These are phyloP conservation scores for Zygosaccharomyces siamensis DNA, from an alignment of 805 yeast genomes.

Conservation along the genomic window DNA sequence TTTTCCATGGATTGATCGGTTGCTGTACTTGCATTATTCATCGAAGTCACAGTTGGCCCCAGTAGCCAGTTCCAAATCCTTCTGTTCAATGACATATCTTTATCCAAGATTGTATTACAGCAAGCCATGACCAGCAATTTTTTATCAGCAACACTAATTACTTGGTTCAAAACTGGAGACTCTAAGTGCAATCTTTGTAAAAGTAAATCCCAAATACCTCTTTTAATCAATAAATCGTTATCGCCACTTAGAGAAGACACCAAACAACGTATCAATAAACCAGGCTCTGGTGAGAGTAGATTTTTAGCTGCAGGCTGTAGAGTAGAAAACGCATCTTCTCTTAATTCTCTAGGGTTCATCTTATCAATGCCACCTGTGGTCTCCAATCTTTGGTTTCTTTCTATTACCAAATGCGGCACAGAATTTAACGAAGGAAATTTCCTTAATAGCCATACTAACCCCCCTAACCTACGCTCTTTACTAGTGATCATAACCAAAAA, in stretches of 20 bases:
- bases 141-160: conserved; percentile 50
- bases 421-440: conserved; percentile 58
- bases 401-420: conserved; percentile 29
- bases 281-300: conserved; percentile 72
- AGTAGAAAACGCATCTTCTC: conserved; percentile 33
- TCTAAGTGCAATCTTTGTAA: conserved; percentile 61
- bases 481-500: conserved; percentile 72
- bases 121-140: conserved; percentile 57
- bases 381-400: conserved; percentile 8
- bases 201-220: conserved; percentile 84
- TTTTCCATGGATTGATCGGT: conserved; percentile 5
- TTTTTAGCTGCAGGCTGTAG: conserved; percentile 51
- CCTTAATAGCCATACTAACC: conserved; percentile 61
- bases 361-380: conserved; percentile 7
- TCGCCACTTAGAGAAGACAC: conserved; percentile 62
- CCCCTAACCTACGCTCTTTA: conserved; percentile 79
- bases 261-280: conserved; percentile 70
- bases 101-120: conserved; percentile 62
- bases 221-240: conserved; percentile 64
- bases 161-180: conserved; percentile 48
- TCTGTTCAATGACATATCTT: conserved; percentile 92
- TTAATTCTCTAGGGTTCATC: conserved; percentile 24
- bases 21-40: conserved; percentile 7
- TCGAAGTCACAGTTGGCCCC: conserved; percentile 49
- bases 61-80: conserved; percentile 90